Evolutionary conservation across 2,329 filamentous ascomycete species (phyloP).

Genomic region (Colletotrichum incanum): DNA sequence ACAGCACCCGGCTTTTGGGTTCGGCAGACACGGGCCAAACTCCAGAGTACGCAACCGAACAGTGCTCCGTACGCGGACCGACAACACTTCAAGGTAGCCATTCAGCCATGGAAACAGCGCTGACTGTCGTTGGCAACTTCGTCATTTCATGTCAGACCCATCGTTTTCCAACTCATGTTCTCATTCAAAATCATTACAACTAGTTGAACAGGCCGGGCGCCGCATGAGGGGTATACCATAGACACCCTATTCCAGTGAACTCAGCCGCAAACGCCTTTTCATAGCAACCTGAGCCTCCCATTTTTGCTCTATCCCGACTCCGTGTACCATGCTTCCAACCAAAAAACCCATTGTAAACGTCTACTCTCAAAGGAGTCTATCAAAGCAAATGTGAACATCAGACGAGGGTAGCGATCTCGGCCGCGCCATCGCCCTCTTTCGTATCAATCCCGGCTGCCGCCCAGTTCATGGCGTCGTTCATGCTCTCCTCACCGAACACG

Average conservation of each 20-base stretch:
- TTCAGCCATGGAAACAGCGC: background rate
- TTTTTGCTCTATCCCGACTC: slow-evolving; percentile 39
- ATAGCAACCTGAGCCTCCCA: slow-evolving; percentile 24
- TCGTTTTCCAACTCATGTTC: slow-evolving; percentile 1
- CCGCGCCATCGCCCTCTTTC: slow-evolving; percentile 29
- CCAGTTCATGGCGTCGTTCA: slow-evolving; percentile 46
- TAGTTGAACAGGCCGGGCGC: slow-evolving; percentile 27
- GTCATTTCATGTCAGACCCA: background rate
- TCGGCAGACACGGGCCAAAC: background rate
- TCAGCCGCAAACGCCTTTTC: slow-evolving; percentile 29
- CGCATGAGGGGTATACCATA: slow-evolving; percentile 40
- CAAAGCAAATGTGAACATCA: slow-evolving; percentile 17
- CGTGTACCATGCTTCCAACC: slow-evolving; percentile 37
- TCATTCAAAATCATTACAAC: slow-evolving; percentile 17
- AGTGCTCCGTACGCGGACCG: background rate
- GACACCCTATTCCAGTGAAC: slow-evolving; percentile 36
- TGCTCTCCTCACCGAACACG: slow-evolving; percentile 49
- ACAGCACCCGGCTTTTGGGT: background rate
- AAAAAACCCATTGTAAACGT: background rate
- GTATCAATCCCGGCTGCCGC: slow-evolving; percentile 27
- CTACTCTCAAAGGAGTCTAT: slow-evolving; percentile 33
- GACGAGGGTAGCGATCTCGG: slow-evolving; percentile 25
- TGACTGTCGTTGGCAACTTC: background rate
- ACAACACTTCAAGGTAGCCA: background rate
- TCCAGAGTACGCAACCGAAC: background rate